Conservation (phyloP, 257 asterid species). For the Primulina tabacum region DNA sequence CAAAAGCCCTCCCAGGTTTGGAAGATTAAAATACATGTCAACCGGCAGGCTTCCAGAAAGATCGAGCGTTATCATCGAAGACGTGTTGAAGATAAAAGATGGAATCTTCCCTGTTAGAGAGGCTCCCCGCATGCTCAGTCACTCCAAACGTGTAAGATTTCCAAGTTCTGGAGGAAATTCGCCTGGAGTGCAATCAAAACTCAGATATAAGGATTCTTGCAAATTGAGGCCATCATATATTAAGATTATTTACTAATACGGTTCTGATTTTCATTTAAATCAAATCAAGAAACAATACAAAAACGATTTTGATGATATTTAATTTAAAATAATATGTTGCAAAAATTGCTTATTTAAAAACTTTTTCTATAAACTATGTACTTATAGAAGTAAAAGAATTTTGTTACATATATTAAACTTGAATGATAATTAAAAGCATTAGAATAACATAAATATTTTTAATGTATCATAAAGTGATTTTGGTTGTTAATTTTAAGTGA, state of each 20-base stretch:
- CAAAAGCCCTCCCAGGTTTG: conserved; percentile 29
- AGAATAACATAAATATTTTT: too few species aligned
- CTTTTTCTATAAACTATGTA: too few species aligned
- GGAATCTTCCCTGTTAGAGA: conserved; percentile 31
- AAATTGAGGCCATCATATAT: background rate
- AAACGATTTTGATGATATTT: background rate
- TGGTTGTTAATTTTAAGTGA: too few species aligned
- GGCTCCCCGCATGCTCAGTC: conserved; percentile 15
- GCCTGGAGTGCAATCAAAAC: conserved; percentile 25
- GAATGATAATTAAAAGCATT: too few species aligned
- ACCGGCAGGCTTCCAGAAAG: conserved; percentile 44
- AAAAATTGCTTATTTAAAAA: too few species aligned
- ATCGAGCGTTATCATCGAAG: conserved; percentile 20
- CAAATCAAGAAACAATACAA: background rate
- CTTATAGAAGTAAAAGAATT: too few species aligned
- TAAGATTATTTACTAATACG: background rate
- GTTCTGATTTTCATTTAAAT: background rate
- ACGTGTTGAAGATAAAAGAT: conserved; percentile 26
- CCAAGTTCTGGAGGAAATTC: conserved; percentile 38
- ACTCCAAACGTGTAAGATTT: conserved; percentile 35
- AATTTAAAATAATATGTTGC: too few species aligned
- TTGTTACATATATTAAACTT: too few species aligned
- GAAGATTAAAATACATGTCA: conserved; percentile 21
- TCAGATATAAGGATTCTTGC: background rate
- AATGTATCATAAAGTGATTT: too few species aligned